Base-by-base conservation (phyloP, 2,329 filamentous ascomycete species). In the Phoma sp. region DNA sequence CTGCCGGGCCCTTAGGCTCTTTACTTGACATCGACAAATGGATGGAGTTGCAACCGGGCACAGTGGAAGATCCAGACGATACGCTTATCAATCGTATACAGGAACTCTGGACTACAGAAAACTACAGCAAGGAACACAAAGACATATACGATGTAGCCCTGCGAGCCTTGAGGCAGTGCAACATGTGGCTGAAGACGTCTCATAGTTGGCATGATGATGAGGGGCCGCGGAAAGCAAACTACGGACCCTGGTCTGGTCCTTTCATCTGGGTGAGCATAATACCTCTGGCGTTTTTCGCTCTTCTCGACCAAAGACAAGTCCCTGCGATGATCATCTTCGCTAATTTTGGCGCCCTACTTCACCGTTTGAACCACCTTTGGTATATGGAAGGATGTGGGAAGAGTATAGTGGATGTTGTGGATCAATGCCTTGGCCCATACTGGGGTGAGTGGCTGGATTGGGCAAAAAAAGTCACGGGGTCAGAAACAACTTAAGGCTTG, bases 361-460 rank as follows among this genome's bases (percentile, higher is more conserved):
- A 61, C 13, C 18, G 32, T 2, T 22, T 62, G 22, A 43, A 61
- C 5, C 8, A 41, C 13, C 55, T 52, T 33, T 67, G 63, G 64
- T 67, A 63, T 61, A 57, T 56, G 35, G 58, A 66, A 32, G 60
- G 63, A 7, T 67, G 63, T 11, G 63, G 63, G 1, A 57, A 56
- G 29, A 62, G 57, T 29, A 64, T 65, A 6, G 61, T 65, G 1
- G 48, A 30, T 2, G 57, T 47, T 2, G 52, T 62, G 4, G 51
- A 57, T 22, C 60, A 61, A 4, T 60, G 46, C 10, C 38, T 66
- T 14, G 59, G 64, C 2, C 48, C 56, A 23, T 63, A 60, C 36
- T 66, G 61, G 60, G 47, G 41, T 8, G 10, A 45, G 1, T 63
- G 50, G 56, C 45, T 59, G 32, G 48, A 48, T 14, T 63, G 61